A percentile compares a stretch with the other conserved stretches of the same genome.
phyloP scores from a whole-genome alignment of 2,329 filamentous ascomycete species.

The Xylaria sp. region DNA sequence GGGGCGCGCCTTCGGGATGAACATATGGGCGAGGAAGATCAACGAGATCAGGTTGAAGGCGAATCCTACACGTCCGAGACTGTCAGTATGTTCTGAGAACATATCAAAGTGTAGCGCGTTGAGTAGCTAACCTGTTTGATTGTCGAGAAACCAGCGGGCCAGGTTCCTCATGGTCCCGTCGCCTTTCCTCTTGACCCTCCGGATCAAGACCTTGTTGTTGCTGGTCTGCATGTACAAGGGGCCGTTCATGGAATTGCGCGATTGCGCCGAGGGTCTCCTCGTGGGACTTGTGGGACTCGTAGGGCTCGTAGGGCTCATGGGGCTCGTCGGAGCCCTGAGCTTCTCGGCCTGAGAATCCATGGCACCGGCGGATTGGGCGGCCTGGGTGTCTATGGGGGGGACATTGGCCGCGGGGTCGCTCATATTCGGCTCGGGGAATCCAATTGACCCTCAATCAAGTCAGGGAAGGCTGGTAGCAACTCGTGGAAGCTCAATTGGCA shows the following conservation, averaged over 20 bases:
- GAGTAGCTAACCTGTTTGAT: conserved; percentile 78
- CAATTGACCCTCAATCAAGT: conserved; percentile 3
- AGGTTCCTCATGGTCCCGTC: conserved; percentile 63
- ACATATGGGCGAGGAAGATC: conserved; percentile 78
- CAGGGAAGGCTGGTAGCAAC: conserved; percentile 3
- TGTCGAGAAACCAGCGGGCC: conserved; percentile 72
- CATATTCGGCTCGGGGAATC: conserved; percentile 20
- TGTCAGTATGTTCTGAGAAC: conserved; percentile 19
- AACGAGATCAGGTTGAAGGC: conserved; percentile 84
- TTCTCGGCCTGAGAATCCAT: conserved; percentile 18
- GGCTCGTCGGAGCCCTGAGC: conserved; percentile 25
- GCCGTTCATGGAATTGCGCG: conserved; percentile 52
- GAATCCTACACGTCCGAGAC: conserved; percentile 59
- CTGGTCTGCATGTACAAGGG: conserved; percentile 61
- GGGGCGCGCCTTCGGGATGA: conserved; percentile 77
- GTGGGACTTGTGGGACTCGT: conserved; percentile 20
- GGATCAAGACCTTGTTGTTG: conserved; percentile 56
- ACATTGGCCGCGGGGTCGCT: conserved; percentile 20
- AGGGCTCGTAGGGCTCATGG: conserved; percentile 35
- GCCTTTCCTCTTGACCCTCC: conserved; percentile 63
- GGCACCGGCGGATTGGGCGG: conserved; percentile 18
- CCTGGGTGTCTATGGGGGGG: conserved; percentile 18
- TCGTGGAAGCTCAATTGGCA: not conserved
- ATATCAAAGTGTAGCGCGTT: not conserved
- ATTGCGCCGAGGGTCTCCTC: conserved; percentile 36